phyloP scores from a whole-genome alignment of 257 asterid genomes.

The Knoxia roxburghii region DNA sequence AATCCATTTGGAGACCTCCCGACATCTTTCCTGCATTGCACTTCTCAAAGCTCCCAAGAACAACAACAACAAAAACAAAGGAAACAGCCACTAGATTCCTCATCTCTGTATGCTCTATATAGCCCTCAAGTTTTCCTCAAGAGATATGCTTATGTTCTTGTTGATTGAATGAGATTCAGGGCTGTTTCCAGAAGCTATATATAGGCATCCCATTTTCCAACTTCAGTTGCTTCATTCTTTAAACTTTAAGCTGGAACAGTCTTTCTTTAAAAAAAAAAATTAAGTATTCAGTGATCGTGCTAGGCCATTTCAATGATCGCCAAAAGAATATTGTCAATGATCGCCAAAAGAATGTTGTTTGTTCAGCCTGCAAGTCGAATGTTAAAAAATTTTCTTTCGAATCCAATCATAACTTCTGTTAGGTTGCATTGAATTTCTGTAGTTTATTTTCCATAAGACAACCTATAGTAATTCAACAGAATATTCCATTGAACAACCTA shows the following conservation, averaged over 20 bases:
- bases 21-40: no score
- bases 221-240: no score
- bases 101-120: slow-evolving; percentile 6
- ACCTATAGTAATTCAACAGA: no score
- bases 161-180: slow-evolving; percentile 11
- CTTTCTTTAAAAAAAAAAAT: no score
- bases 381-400: not conserved
- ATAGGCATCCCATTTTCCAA: slow-evolving; percentile 18
- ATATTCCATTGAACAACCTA: no score
- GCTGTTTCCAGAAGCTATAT: slow-evolving; percentile 1
- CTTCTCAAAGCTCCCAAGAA: slow-evolving; percentile 8
- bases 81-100: slow-evolving; percentile 7
- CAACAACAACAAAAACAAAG: slow-evolving; percentile 10
- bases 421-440: slow-evolving; percentile 14
- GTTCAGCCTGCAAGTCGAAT: slow-evolving; percentile 6
- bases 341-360: not conserved
- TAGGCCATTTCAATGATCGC: no score
- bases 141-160: no score
- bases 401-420: not conserved
- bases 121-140: not conserved
- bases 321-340: no score
- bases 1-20: slow-evolving; percentile 22
- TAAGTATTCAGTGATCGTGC: no score
- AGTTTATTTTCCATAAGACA: no score
- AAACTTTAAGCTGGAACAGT: not conserved